Evolutionary conservation across 495 filamentous ascomycete genomes (phyloP), one percentile per base, ranked within the genome.

Genomic region (Aspergillus ellipticus): DNA sequence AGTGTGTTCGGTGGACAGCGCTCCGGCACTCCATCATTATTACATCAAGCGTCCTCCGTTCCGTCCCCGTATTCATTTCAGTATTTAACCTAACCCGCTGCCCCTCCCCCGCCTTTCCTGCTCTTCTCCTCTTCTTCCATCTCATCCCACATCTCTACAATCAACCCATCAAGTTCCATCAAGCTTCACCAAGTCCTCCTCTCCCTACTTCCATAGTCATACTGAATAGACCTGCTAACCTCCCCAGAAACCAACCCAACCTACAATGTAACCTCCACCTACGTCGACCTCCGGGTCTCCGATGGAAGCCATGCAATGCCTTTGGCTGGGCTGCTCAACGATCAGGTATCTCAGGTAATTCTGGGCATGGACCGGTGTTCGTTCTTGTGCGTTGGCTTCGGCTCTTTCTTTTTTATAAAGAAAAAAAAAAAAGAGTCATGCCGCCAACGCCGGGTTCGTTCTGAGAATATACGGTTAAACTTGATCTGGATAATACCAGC

Each of bases 401-500:
- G 51, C 37, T 50, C 54, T 41, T 55, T 42, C 22, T 26, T 50
- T 47, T 24, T 41, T 31, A 41, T 53, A n/a, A n/a, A n/a, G n/a
- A n/a, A n/a, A n/a, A n/a, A n/a, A n/a, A n/a, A n/a, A n/a, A n/a
- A 33, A 33, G 29, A 22, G 39, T 28, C 17, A 53, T 16, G 21
- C 42, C 37, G 13, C 31, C 20, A 39, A 54, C 51, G 53, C 57
- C 70, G 74, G 72, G 70, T 76, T 82, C 77, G 79, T 81, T 84
- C 90, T 94, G 90, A 96, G 88, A 96, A 86, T 82, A 94, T 87
- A 96, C 90, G 89, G 90, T 85, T 75, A 76, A 92, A 96, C 90
- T 93, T 94, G 90, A 96, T 93, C 90, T 90, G 89, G 90, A 90
- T 92, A 96, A 94, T 93, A 87, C 90, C 89, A 90, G 90, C 90